Evolutionary conservation across 768 basidiomycete genomes (phyloP), one percentile per base, ranked within the genome.

Genomic region (Hygrophoropsis aurantiaca): DNA sequence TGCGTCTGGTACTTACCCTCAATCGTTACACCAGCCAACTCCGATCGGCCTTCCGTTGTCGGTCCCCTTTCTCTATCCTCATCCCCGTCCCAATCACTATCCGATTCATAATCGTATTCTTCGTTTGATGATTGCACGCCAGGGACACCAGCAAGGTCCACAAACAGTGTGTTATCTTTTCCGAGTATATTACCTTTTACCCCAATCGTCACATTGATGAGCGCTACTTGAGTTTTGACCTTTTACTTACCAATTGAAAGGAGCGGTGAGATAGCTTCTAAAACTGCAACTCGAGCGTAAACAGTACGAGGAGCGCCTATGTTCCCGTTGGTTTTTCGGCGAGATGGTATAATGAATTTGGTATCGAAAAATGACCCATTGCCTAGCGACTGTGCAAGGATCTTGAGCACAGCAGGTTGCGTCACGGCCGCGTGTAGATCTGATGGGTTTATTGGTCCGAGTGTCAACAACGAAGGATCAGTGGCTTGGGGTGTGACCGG

Each of bases 301-400:
- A 38, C 19, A n/a, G 48, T 34, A 23, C 26, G 35, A 10, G 44
- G 48, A 5, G 16, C 37, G 7, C 19, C 2, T 2, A 46, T 20
- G 3, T 23, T 49, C 13, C 48, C 24, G 10, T 15, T 23, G 5
- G 20, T 18, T 26, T 26, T 7, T 3, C 34, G 44, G 24, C 33
- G 21, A 16, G 43, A 30, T 15, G 37, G 35, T 15, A 10, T 25
- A 16, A 38, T 43, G n/a, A 49, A 49, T 46, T 38, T 38, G 7
- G 27, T 24, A 25, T 49, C 36, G 19, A 49, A 49, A n/a, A 34
- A 46, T 38, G 33, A 27, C 15, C 48, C 48, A 3, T 21, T 47
- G 26, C 18, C 35, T n/a, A 49, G 48, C 13, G 48, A 47, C 13
- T 21, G 16, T n/a, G 45, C 48, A 26, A 49, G 44, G 24, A 24